These are phyloP conservation scores for Climacium dendroides DNA, from an alignment of 225 moss, liverwort and hornwort genomes.

Conservation along the genomic window DNA sequence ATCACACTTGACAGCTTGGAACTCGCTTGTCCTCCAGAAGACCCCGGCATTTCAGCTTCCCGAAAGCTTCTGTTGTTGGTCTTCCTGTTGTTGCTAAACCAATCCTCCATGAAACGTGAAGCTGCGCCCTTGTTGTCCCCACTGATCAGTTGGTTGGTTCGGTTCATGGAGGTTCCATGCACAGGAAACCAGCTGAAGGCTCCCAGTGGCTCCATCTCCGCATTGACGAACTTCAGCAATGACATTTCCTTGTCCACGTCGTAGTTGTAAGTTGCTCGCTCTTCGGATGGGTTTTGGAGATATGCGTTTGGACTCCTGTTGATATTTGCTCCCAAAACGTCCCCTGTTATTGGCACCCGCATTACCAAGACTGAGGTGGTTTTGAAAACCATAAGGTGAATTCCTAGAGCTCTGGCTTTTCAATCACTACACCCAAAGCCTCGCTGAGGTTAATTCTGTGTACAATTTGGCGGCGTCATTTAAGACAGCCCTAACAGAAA, in stretches of 20 bases:
- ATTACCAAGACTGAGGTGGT: background rate
- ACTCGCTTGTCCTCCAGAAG: conserved; percentile 40
- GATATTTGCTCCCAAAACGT: conserved; percentile 56
- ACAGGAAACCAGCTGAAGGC: conserved; percentile 87
- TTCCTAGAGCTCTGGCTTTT: background rate
- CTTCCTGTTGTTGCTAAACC: conserved; percentile 8
- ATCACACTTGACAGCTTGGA: conserved; percentile 33
- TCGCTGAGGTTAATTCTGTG: background rate
- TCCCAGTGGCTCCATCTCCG: conserved; percentile 61
- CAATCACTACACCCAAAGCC: background rate
- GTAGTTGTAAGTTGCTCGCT: conserved; percentile 46
- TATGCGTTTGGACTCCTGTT: conserved; percentile 85
- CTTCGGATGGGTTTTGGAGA: conserved; percentile 53
- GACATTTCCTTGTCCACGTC: conserved; percentile 76
- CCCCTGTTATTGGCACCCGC: background rate
- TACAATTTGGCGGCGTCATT: background rate
- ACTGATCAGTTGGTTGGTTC: conserved; percentile 64
- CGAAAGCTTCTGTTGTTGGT: background rate
- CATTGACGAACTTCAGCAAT: conserved; percentile 54
- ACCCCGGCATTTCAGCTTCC: background rate
- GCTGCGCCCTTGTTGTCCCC: conserved; percentile 89
- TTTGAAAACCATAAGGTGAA: background rate
- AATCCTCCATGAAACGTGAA: conserved; percentile 82
- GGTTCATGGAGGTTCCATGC: conserved; percentile 79
- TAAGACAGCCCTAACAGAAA: background rate